These are phyloP conservation scores for Diaporthe amygdali DNA, from an alignment of 2,329 filamentous ascomycete genomes.

Conservation along the genomic window DNA sequence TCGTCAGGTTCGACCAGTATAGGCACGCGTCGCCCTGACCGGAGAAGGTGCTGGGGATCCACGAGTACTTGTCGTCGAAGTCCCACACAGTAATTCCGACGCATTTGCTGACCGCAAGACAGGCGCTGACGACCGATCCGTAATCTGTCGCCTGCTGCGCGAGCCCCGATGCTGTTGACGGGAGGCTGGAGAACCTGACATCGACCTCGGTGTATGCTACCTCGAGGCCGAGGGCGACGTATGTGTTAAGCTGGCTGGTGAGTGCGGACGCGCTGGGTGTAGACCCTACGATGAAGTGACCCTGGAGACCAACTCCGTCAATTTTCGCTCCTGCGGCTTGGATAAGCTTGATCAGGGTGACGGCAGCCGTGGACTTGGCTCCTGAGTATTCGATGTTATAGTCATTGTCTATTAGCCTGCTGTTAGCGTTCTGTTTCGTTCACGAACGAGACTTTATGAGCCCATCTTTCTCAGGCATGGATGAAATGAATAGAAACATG, in stretches of 20 bases:
- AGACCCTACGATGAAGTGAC: slow-evolving; percentile 61
- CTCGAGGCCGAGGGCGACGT: slow-evolving; percentile 57
- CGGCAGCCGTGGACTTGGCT: slow-evolving; percentile 49
- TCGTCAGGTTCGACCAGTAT: slow-evolving; percentile 40
- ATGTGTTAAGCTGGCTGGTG: slow-evolving; percentile 52
- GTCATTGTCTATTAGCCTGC: slow-evolving; percentile 36
- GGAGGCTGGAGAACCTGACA: slow-evolving; percentile 50
- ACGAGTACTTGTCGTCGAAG: slow-evolving; percentile 33
- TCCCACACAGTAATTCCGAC: slow-evolving; percentile 50
- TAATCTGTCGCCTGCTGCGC: slow-evolving; percentile 54
- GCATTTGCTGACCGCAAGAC: slow-evolving; percentile 41
- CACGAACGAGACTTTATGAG: background rate
- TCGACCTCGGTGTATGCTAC: slow-evolving; percentile 68
- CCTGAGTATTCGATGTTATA: slow-evolving; percentile 63
- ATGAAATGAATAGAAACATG: accelerated
- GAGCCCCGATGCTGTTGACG: slow-evolving; percentile 44
- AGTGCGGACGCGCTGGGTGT: slow-evolving; percentile 52
- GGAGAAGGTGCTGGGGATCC: slow-evolving; percentile 43
- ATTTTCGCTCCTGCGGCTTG: slow-evolving; percentile 57
- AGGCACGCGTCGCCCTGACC: slow-evolving; percentile 44
- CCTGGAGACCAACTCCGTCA: slow-evolving; percentile 67
- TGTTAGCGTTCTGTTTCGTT: background rate
- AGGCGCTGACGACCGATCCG: slow-evolving; percentile 41
- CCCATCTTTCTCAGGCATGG: background rate
- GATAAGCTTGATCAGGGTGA: slow-evolving; percentile 50